Conservation (phyloP, 1,284 basidiomycete genomes). For the Rugosomyces carneus region DNA sequence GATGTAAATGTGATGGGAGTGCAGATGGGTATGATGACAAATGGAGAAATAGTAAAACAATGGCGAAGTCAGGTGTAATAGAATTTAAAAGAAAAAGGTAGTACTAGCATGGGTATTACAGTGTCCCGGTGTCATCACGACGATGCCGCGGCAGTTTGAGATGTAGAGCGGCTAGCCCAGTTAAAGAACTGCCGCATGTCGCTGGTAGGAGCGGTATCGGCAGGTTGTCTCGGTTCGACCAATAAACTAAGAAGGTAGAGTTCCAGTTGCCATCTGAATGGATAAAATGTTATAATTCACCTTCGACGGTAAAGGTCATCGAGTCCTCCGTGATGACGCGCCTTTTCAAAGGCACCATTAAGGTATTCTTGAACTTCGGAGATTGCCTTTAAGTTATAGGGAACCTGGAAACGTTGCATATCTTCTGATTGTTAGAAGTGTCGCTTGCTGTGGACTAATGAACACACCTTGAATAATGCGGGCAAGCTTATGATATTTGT, state of each 20-base stretch:
- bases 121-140: conserved; percentile 16
- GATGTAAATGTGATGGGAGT: conserved; percentile 16
- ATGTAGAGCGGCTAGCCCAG: conserved; percentile 59
- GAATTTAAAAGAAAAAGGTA: conserved; percentile 19
- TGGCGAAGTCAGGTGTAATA: conserved; percentile 14
- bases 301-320: conserved; percentile 79
- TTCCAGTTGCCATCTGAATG: conserved; percentile 3
- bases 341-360: conserved; percentile 62
- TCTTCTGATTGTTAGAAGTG: conserved; percentile 37
- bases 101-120: conserved; percentile 15
- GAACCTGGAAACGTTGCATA: conserved; percentile 90
- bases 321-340: conserved; percentile 67
- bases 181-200: conserved; percentile 72
- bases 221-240: conserved; percentile 73
- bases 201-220: conserved; percentile 57
- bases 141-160: conserved; percentile 24
- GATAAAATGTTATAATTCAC: conserved; percentile 30
- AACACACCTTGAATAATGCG: conserved; percentile 75
- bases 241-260: conserved; percentile 45
- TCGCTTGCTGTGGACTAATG: not conserved
- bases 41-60: conserved; percentile 11
- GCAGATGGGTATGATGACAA: conserved; percentile 12
- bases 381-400: conserved; percentile 78
- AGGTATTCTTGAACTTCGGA: conserved; percentile 81
- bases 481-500: conserved; percentile 89